Conservation (phyloP, 345 rosid species). For the Carallia brachiata region DNA sequence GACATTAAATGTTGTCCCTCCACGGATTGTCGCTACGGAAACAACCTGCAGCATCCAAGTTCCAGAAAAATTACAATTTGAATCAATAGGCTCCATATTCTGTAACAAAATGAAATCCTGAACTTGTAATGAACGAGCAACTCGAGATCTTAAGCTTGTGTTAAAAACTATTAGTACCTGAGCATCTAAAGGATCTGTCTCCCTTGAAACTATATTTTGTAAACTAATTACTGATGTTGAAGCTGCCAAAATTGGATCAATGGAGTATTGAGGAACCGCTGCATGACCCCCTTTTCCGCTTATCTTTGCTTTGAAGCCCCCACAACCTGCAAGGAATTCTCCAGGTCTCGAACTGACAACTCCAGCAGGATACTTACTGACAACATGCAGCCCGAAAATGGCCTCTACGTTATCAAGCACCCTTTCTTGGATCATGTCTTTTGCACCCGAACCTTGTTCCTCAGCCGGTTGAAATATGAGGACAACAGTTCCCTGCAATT, state of each 20-base stretch:
- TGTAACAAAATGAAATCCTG: too few relatives aligned
- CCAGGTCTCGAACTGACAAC: constrained; percentile 50
- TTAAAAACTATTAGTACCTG: constrained; percentile 33
- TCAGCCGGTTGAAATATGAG: constrained; percentile 74
- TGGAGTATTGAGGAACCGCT: constrained; percentile 45
- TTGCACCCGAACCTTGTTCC: constrained; percentile 58
- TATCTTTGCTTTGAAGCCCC: constrained; percentile 55
- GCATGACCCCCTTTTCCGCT: constrained; percentile 60
- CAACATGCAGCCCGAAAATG: constrained; percentile 56
- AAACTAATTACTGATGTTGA: constrained; percentile 55
- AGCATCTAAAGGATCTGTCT: constrained; percentile 61
- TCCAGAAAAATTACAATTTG: background rate
- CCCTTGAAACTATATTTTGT: constrained; percentile 61
- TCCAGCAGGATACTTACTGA: constrained; percentile 33
- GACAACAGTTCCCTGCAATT: constrained; percentile 52
- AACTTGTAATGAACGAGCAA: background rate
- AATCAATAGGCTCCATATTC: background rate
- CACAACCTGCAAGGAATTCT: constrained; percentile 64
- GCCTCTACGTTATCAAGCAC: constrained; percentile 54
- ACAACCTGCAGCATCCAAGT: constrained; percentile 44
- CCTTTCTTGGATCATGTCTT: constrained; percentile 49
- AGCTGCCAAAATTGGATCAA: constrained; percentile 63
- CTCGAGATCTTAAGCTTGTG: background rate
- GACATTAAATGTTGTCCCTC: constrained; percentile 50
- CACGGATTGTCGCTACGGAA: constrained; percentile 50